These are phyloP conservation scores for Fragosphaeria purpurea DNA, from an alignment of 2,329 filamentous ascomycete species.

Conservation along the genomic window DNA sequence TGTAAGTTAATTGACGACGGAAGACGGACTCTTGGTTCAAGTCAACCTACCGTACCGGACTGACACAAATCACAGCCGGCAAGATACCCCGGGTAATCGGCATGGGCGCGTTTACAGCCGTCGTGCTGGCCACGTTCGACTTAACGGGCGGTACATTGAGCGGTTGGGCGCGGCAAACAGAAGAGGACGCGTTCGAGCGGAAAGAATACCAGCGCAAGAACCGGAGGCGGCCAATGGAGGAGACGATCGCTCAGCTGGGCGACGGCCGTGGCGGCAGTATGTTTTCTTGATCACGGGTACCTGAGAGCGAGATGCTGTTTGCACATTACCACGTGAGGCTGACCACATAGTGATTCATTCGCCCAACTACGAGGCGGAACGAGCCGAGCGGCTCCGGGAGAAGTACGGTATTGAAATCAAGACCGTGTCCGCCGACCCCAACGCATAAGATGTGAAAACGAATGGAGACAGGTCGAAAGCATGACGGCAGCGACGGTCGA, in stretches of 20 bases:
- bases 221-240: slow-evolving; percentile 62
- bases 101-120: slow-evolving; percentile 47
- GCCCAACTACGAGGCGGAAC: slow-evolving; percentile 75
- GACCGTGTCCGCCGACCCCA: slow-evolving; percentile 44
- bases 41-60: no score
- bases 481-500: no score
- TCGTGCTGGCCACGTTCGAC: slow-evolving; percentile 53
- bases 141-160: slow-evolving; percentile 55
- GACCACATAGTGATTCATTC: slow-evolving; percentile 58
- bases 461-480: not conserved
- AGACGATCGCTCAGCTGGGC: slow-evolving; percentile 72
- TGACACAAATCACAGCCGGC: slow-evolving; percentile 33
- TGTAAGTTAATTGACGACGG: slow-evolving; percentile 41
- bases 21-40: no score
- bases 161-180: slow-evolving; percentile 34
- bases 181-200: slow-evolving; percentile 61
- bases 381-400: slow-evolving; percentile 70
- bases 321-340: not conserved
- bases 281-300: not conserved
- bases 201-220: slow-evolving; percentile 66
- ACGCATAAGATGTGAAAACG: slow-evolving; percentile 7
- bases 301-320: not conserved
- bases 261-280: slow-evolving; percentile 64
- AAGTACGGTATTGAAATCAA: slow-evolving; percentile 82
- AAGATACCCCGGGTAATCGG: slow-evolving; percentile 63